Evolutionary conservation across 805 yeast species (phyloP).

Genomic region (Sugiyamaella lignohabitans): DNA sequence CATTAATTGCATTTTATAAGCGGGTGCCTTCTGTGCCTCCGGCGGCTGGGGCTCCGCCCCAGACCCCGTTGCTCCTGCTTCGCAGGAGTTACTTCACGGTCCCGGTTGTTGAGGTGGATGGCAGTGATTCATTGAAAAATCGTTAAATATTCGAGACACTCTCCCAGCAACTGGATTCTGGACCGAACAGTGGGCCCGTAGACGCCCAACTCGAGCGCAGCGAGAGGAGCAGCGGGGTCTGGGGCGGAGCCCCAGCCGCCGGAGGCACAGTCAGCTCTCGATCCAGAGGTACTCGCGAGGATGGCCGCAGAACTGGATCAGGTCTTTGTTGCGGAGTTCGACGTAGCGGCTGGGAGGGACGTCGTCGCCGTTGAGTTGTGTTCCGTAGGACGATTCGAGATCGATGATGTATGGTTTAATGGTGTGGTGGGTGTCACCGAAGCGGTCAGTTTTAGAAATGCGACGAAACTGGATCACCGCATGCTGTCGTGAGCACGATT

Average conservation of each 20-base stretch:
- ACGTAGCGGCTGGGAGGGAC: conserved; percentile 39
- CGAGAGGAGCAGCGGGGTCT: not conserved
- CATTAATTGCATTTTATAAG: not conserved
- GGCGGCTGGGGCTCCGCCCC: not conserved
- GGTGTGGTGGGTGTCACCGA: conserved; percentile 14
- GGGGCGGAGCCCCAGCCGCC: not conserved
- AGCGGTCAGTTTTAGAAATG: conserved; percentile 11
- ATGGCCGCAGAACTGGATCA: conserved; percentile 29
- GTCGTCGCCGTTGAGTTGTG: conserved; percentile 36
- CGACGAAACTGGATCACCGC: conserved; percentile 42
- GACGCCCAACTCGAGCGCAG: not conserved
- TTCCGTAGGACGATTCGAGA: conserved; percentile 44
- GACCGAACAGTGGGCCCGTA: no score
- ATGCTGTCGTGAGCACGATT: conserved; percentile 42
- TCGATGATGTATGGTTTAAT: conserved; percentile 40
- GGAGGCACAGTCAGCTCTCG: not conserved
- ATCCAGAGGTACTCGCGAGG: not conserved
- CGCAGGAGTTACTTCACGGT: no score
- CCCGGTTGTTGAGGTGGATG: no score
- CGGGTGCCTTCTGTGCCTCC: not conserved
- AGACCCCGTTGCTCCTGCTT: not conserved
- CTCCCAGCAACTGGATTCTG: no score
- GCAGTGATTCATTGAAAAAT: not conserved
- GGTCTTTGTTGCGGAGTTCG: conserved; percentile 38
- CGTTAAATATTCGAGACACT: no score